Base-by-base conservation (phyloP, 1,284 basidiomycete species). In the Vanrija pseudolonga region DNA sequence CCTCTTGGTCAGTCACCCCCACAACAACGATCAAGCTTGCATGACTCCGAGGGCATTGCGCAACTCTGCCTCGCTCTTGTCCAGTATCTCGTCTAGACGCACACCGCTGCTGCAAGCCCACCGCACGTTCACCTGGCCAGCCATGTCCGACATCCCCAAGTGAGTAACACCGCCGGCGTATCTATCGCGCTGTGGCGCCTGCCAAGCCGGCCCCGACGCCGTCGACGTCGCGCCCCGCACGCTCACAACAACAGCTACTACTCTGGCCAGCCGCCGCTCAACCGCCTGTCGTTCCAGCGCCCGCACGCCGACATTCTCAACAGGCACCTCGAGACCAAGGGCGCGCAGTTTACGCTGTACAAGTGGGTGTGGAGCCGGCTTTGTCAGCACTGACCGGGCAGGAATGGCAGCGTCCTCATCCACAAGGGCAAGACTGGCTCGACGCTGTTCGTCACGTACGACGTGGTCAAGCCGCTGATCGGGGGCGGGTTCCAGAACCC, bases 271-370 rank as follows among this genome's bases (percentile, higher is more conserved):
- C 76, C 76, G 15, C 88, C 89, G 17, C 78, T 93, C 39, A 95
- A 94, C 74, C 84, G 91, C 36, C 80, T 94, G 23, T 86, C 89
- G 0, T 95, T 90, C 86, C 80, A 92, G 53, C 82, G 91, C 24
- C 77, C 85, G 18, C 87, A 86, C 6, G 81, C 84, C 18, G 70
- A 80, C 5, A 88, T 89, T 70, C 78, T 94, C 43, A 89, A 88
- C 61, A 79, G 83, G 14, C 80, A 89, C 65, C 76, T 86, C 36
- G 65, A 81, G 8, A 82, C 89, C 18, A 47, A 80, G 81, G 32
- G 32, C 32, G 32, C 32, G 32, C 32, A 14, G 46, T 94, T 90
- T 85, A 66, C 92, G 38, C 60, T 90, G 9, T 89, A 90, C 77
- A 84, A 84, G 71, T 71, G 49, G 45, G 70, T 58, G 40, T 17